Evolutionary conservation across 805 yeast species (phyloP), one percentile per base, ranked within the genome.

Genomic region (Lipomyces kockii): DNA sequence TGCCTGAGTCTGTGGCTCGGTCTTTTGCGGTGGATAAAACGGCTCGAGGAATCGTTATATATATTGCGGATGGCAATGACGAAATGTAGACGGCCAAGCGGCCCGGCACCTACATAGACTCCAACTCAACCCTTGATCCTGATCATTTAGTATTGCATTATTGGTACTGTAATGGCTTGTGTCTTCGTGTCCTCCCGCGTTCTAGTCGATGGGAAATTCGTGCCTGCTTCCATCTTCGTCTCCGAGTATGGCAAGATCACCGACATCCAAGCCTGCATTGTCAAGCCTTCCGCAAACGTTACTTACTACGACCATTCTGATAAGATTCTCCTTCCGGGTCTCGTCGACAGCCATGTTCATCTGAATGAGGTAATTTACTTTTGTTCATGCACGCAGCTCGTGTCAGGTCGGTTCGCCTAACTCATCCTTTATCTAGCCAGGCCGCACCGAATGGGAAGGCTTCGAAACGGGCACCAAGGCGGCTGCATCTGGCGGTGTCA

Each of bases 391-490:
- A 25, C 17, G n/a, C 57, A 6, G 37, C 25, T 34, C 29, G 22
- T 9, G 32, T 9, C 46, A 7, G 29, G 2, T 3, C 37, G 7
- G n/a, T 14, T 43, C 22, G n/a, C 3, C 25, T 49, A 14, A 22
- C 55, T 5, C 4, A 11, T 20, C 32, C 14, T 12, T 37, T 37
- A 37, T 52, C 17, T 52, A 52, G 55, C 98, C 98, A 0, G 98
- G 98, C n/a, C 82, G 98, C 73, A 93, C 98, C 0, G 97, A 92
- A 70, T 93, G 98, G 98, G 98, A 93, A 78, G 98, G 98, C 1
- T 93, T 94, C 77, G 97, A 88, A n/a, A 89, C 97, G 0, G 98
- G 98, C 0, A 93, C 98, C 0, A 88, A 89, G 76, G 90, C 97
- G 1, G 98, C 98, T 0, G 97, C 97, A 0, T 84, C 93, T 12